These are phyloP conservation scores for Linnemannia elongata DNA, from an alignment of 192 early-diverging fungal species.

Conservation along the genomic window DNA sequence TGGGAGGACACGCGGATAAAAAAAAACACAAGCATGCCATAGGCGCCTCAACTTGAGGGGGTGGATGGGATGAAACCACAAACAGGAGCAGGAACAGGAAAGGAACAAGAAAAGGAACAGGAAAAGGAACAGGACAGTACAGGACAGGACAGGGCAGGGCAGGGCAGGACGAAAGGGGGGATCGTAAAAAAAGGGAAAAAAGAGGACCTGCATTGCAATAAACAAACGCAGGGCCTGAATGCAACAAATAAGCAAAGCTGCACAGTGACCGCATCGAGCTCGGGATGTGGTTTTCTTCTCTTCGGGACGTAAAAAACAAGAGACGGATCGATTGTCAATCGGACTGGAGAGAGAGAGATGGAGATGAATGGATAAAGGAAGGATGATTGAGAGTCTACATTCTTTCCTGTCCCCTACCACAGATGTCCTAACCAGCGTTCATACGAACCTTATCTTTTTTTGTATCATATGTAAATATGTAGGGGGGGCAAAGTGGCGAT, in stretches of 20 bases:
- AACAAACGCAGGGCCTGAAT: neutral
- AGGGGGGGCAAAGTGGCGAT: constrained; percentile 86
- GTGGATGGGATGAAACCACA: too few relatives aligned
- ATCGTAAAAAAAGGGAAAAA: neutral
- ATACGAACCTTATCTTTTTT: neutral
- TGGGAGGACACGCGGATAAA: neutral
- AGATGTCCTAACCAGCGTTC: neutral
- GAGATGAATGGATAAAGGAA: neutral
- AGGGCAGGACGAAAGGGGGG: neutral
- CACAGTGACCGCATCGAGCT: neutral
- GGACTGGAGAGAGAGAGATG: neutral
- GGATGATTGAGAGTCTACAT: constrained; percentile 1
- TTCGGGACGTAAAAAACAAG: neutral
- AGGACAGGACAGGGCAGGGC: too few relatives aligned
- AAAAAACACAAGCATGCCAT: neutral
- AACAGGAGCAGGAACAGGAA: too few relatives aligned
- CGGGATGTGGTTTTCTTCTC: neutral
- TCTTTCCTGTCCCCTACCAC: neutral
- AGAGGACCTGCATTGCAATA: neutral
- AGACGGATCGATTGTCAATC: neutral
- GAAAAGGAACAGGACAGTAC: too few relatives aligned
- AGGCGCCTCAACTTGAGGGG: too few relatives aligned
- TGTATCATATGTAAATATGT: constrained; percentile 3
- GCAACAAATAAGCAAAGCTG: neutral
- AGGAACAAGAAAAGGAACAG: too few relatives aligned